Conservation (phyloP, 352 stramenopile genomes). For the Globisporangium uncinulatum region DNA sequence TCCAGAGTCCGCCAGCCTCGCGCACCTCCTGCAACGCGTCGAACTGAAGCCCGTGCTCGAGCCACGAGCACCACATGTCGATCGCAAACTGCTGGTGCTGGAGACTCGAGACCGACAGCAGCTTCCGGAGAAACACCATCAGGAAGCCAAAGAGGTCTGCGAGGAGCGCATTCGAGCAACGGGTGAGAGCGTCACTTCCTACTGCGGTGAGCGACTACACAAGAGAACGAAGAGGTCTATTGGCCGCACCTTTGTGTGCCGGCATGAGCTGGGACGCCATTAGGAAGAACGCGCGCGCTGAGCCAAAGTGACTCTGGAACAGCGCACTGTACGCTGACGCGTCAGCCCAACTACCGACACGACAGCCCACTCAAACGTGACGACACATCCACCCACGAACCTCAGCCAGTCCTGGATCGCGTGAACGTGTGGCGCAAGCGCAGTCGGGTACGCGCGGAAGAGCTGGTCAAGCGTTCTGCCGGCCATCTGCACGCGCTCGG, state of each 20-base stretch:
- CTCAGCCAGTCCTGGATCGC: constrained; percentile 67
- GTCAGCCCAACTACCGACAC: neutral
- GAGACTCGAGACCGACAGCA: constrained; percentile 43
- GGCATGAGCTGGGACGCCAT: constrained; percentile 38
- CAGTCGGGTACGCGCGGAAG: constrained; percentile 22
- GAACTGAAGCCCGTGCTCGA: constrained; percentile 35
- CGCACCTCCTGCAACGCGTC: constrained; percentile 63
- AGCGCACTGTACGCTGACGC: constrained; percentile 19
- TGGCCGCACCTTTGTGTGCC: constrained; percentile 31
- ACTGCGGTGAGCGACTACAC: neutral
- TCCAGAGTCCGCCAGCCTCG: neutral
- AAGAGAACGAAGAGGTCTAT: neutral
- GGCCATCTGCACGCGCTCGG: constrained; percentile 9
- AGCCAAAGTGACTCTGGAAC: constrained; percentile 40
- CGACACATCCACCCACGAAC: constrained; percentile 12
- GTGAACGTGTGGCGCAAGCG: constrained; percentile 39
- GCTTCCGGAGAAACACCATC: constrained; percentile 80
- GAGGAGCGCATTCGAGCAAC: too few relatives aligned
- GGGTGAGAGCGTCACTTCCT: neutral
- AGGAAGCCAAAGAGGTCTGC: constrained; percentile 73
- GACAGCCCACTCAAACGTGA: neutral
- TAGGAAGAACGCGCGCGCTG: constrained; percentile 34
- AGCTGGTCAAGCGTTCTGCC: constrained; percentile 15
- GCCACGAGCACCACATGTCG: constrained; percentile 65
- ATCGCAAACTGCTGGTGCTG: constrained; percentile 54